These are phyloP conservation scores for Phanerochaete carnosa DNA, from an alignment of 768 basidiomycete species.

Conservation along the genomic window DNA sequence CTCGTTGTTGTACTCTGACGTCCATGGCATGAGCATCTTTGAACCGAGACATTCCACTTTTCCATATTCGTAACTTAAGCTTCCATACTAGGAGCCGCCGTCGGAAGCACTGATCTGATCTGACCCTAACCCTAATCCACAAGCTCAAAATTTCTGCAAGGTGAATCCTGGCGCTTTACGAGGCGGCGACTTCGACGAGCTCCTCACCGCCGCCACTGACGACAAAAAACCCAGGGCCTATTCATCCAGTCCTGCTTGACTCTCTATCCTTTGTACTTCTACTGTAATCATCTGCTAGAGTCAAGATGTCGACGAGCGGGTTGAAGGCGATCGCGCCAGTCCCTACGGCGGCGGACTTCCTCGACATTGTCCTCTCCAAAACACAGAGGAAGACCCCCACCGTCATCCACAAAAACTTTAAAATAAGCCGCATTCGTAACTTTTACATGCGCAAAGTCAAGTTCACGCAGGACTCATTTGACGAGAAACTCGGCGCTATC, in stretches of 20 bases:
- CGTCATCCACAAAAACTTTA: slow-evolving; percentile 99
- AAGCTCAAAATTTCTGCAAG: slow-evolving; percentile 1
- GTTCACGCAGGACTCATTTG: slow-evolving; percentile 95
- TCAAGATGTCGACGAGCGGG: slow-evolving; percentile 75
- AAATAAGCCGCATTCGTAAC: slow-evolving; percentile 96
- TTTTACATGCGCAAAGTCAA: slow-evolving; percentile 99
- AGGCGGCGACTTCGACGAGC: neutral
- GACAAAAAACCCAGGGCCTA: slow-evolving; percentile 6
- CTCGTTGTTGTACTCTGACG: too few species aligned
- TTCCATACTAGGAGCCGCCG: neutral
- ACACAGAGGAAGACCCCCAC: slow-evolving; percentile 98
- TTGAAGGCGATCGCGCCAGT: slow-evolving; percentile 99
- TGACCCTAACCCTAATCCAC: slow-evolving; percentile 6
- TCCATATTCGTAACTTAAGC: neutral
- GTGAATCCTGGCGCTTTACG: neutral
- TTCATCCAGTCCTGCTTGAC: slow-evolving; percentile 5
- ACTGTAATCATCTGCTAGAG: neutral
- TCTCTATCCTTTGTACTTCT: slow-evolving; percentile 3
- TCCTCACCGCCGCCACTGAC: neutral
- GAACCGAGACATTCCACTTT: neutral
- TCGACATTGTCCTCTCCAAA: slow-evolving; percentile 90
- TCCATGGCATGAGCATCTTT: neutral
- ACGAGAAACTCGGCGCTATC: slow-evolving; percentile 92
- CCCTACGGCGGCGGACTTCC: slow-evolving; percentile 90
- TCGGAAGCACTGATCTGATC: neutral